A percentile compares a stretch with the other conserved stretches of the same genome.
These are phyloP conservation scores for Alternaria ventricosa DNA, from an alignment of 2,329 filamentous ascomycete genomes.

Conservation along the genomic window DNA sequence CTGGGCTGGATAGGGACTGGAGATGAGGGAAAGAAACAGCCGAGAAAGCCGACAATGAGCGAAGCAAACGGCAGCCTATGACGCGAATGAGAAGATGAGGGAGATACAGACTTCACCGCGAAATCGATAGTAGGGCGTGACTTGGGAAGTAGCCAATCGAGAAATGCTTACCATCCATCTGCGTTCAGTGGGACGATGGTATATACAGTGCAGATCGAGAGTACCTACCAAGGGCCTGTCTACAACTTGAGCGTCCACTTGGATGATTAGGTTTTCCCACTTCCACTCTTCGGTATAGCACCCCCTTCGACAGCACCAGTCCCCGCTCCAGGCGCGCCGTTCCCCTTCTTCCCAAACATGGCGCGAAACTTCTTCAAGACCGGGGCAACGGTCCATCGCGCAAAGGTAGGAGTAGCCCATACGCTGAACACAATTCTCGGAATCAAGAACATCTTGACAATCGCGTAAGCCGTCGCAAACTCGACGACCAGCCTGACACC, in stretches of 20 bases:
- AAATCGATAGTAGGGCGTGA: neutral
- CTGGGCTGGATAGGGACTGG: neutral
- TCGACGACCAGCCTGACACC: slow-evolving; percentile 65
- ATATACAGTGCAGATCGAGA: neutral
- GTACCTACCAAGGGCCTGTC: neutral
- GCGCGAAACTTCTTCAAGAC: slow-evolving; percentile 42
- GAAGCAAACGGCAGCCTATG: slow-evolving; percentile 3
- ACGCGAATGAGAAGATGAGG: neutral
- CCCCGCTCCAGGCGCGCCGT: slow-evolving; percentile 32
- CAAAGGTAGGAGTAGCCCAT: slow-evolving; percentile 94
- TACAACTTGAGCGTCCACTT: neutral
- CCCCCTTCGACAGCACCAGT: slow-evolving; percentile 45
- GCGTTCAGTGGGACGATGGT: neutral
- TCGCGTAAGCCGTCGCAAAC: slow-evolving; percentile 86
- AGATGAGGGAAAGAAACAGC: neutral
- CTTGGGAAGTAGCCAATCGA: neutral
- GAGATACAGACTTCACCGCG: neutral
- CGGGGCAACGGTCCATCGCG: slow-evolving; percentile 51
- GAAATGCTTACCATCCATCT: neutral
- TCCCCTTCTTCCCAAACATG: slow-evolving; percentile 46
- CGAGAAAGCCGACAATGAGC: neutral
- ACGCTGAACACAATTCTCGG: slow-evolving; percentile 77
- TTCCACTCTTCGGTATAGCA: slow-evolving; percentile 31
- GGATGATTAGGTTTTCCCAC: slow-evolving; percentile 10
- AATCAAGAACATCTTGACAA: slow-evolving; percentile 86